A percentile compares a stretch with the other conserved stretches of the same genome.
Conservation (phyloP, 1,284 basidiomycete species). For the Ganoderma meredithae region DNA sequence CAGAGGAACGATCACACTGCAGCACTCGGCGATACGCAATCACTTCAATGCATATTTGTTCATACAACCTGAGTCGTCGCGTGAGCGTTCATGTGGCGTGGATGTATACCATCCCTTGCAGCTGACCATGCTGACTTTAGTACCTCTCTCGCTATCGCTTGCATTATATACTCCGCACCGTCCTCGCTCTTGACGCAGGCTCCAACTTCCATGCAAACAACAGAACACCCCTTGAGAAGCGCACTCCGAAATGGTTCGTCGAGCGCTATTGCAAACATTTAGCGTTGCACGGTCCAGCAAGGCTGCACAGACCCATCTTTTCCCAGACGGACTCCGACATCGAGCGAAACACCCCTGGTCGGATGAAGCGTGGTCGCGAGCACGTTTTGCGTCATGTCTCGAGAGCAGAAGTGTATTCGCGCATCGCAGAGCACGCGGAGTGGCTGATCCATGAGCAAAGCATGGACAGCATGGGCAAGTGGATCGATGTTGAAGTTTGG, state of each 20-base stretch:
- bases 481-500: constrained; percentile 55
- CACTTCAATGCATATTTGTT: constrained; percentile 51
- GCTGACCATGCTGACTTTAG: not conserved
- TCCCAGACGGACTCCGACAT: constrained; percentile 44
- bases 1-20: not conserved
- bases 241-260: constrained; percentile 60
- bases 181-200: constrained; percentile 43
- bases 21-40: constrained; percentile 51
- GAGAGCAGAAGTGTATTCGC: constrained; percentile 49
- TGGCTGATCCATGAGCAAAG: constrained; percentile 56
- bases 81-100: constrained; percentile 13
- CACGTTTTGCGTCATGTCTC: constrained; percentile 49
- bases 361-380: constrained; percentile 23
- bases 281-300: constrained; percentile 39
- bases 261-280: constrained; percentile 42
- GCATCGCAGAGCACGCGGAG: constrained; percentile 56
- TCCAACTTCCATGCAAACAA: constrained; percentile 25
- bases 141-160: constrained; percentile 50
- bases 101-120: too few species aligned
- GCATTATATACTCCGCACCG: constrained; percentile 31
- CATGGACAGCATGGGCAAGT: constrained; percentile 35
- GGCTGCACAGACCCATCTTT: constrained; percentile 42
- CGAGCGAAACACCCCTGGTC: constrained; percentile 40
- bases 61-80: constrained; percentile 51
- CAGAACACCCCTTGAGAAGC: constrained; percentile 40